Conservation (phyloP, 257 asterid genomes). For the Solanum gracilifrons region DNA sequence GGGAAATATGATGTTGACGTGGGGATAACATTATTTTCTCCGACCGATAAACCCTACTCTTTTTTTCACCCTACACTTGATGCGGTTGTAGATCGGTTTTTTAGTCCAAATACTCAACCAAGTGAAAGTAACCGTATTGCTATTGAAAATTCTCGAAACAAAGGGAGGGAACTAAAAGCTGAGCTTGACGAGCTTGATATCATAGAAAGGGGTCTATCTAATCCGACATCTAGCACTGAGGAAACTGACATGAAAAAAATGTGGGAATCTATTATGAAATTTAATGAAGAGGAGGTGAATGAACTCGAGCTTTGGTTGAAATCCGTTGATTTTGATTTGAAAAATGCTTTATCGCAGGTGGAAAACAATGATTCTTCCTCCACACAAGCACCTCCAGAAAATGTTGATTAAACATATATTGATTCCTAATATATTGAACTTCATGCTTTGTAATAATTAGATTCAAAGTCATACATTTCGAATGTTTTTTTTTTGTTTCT, state of each 20-base stretch:
- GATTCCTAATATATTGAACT: neutral
- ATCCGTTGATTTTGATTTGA: neutral
- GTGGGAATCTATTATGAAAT: neutral
- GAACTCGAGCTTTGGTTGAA: neutral
- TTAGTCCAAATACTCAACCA: neutral
- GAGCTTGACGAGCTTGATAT: neutral
- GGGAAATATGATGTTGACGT: conserved; percentile 14
- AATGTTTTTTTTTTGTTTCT: neutral
- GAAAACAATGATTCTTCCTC: neutral
- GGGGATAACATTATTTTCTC: conserved; percentile 23
- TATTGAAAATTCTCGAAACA: neutral
- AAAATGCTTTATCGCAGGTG: neutral
- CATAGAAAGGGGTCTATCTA: neutral
- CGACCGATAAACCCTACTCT: conserved; percentile 28
- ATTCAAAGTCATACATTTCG: neutral
- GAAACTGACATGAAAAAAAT: neutral
- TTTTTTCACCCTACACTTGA: conserved; percentile 30
- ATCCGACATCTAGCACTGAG: neutral
- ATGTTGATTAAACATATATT: neutral
- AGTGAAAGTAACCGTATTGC: neutral
- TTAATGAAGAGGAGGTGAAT: neutral
- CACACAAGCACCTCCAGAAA: neutral
- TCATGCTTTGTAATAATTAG: neutral
- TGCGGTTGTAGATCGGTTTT: neutral
- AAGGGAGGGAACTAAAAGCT: neutral